A percentile compares a stretch with the other conserved stretches of the same genome.
These are phyloP conservation scores for Leishmania mexicana DNA, from an alignment of 208 protist genomes.

Conservation along the genomic window DNA sequence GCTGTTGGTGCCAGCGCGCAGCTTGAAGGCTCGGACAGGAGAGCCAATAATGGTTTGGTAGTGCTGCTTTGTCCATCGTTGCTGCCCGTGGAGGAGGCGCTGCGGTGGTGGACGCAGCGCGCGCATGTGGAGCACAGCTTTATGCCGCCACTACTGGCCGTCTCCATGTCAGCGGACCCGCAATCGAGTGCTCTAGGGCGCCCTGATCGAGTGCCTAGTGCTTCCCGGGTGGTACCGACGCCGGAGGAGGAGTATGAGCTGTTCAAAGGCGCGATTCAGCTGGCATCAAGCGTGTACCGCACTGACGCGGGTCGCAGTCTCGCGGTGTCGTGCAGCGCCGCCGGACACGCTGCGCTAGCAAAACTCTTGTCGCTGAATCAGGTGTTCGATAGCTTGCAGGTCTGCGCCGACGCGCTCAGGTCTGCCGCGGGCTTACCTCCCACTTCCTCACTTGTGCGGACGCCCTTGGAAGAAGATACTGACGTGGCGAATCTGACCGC, in stretches of 20 bases:
- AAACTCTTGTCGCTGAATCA: conserved; percentile 2
- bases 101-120: conserved; percentile 63
- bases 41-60: conserved; percentile 23
- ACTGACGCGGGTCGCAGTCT: conserved; percentile 4
- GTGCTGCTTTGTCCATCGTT: conserved; percentile 34
- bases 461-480: not conserved
- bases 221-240: not conserved
- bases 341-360: conserved; percentile 6
- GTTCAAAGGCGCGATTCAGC: not conserved
- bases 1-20: not conserved
- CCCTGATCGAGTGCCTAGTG: not conserved
- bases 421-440: not conserved
- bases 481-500: conserved; percentile 23
- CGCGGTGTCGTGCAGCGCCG: conserved; percentile 10
- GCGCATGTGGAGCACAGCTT: conserved; percentile 64
- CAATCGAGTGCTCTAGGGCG: not conserved
- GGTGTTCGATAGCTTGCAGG: conserved; percentile 9
- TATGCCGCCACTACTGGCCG: conserved; percentile 62
- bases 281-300: not conserved
- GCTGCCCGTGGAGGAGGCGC: conserved; percentile 28
- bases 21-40: not conserved
- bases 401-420: conserved; percentile 6
- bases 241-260: conserved; percentile 2
- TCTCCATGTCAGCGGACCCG: conserved; percentile 28
- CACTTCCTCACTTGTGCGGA: not conserved